Evolutionary conservation across 1,139 yeast genomes (phyloP).

Genomic region (Hyphopichia khmerensis): DNA sequence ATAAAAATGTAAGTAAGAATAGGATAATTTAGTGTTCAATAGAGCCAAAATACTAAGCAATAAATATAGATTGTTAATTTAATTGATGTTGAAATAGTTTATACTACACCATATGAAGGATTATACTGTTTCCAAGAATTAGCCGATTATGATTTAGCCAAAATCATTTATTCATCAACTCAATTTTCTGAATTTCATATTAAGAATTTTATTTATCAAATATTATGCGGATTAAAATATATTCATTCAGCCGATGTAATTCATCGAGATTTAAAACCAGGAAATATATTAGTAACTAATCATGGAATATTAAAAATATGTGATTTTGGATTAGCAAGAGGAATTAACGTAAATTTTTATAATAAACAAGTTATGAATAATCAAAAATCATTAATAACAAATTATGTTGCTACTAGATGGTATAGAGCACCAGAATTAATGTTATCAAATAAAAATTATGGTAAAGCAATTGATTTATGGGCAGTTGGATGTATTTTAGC

Average conservation of each 20-base stretch:
- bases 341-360: constrained; percentile 48
- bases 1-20: constrained; percentile 51
- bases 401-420: constrained; percentile 94
- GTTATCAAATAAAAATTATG: constrained; percentile 54
- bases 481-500: constrained; percentile 80
- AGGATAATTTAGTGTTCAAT: too few species aligned
- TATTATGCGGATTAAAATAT: constrained; percentile 75
- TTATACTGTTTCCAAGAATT: constrained; percentile 79
- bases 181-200: constrained; percentile 85
- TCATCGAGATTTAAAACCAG: constrained; percentile 85
- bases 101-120: constrained; percentile 71
- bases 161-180: constrained; percentile 72
- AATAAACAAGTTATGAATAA: too few species aligned
- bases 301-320: constrained; percentile 76
- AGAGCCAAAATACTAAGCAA: constrained; percentile 4
- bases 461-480: constrained; percentile 73
- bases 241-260: constrained; percentile 84
- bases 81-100: constrained; percentile 70
- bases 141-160: constrained; percentile 75
- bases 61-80: constrained; percentile 56
- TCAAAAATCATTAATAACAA: constrained; percentile 66
- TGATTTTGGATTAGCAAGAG: constrained; percentile 88
- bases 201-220: constrained; percentile 72
- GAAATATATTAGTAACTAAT: constrained; percentile 71
- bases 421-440: constrained; percentile 92